Evolutionary conservation across 257 asterid species (phyloP), one percentile per base, ranked within the genome.

Genomic region (Cruciata laevipes): DNA sequence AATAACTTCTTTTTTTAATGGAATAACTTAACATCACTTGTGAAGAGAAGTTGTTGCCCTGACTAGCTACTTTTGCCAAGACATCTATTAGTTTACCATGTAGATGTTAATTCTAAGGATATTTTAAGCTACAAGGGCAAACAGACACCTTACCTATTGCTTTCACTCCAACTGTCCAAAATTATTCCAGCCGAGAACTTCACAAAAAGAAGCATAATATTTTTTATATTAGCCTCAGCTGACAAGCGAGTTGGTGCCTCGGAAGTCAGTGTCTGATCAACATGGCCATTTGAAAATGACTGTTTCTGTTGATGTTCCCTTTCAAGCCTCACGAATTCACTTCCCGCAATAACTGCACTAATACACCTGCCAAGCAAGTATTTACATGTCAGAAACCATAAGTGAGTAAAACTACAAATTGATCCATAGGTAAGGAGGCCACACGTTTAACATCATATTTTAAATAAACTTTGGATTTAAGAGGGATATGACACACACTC

Each of bases 271-370:
- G 88, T 58, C 67, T 94, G 95, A 9, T 71, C 67, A 53, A 71
- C 74, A 78, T 87, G 97, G 47, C 92, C 95, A 76, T 86, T 90
- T 66, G 96, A 90, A 68, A 86, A 90, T 5, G 91, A 76, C 70
- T 72, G 91, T 74, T 76, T 88, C 84, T 83, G 91, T 42, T 76
- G 92, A 81, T 80, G 83, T 71, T 90, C 99, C 60, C 95, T 81
- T 86, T 93, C 97, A 61, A 93, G 87, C 70, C 95, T 82, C 66
- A 90, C 87, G 31, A 82, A 86, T 81, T 89, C 99, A 76, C 96
- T 94, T 63, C 95, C 96, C 20, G 87, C 95, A 55, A 90, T 83
- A 78, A 90, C 97, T 30, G 96, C 90, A 72, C 88, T 84, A 71
- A 94, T 88, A 76, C 99, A 94, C 80, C 99, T 93, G 87, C 75